phyloP scores from a whole-genome alignment of 1,284 basidiomycete species.

The Phylloboletellus chloephorus region DNA sequence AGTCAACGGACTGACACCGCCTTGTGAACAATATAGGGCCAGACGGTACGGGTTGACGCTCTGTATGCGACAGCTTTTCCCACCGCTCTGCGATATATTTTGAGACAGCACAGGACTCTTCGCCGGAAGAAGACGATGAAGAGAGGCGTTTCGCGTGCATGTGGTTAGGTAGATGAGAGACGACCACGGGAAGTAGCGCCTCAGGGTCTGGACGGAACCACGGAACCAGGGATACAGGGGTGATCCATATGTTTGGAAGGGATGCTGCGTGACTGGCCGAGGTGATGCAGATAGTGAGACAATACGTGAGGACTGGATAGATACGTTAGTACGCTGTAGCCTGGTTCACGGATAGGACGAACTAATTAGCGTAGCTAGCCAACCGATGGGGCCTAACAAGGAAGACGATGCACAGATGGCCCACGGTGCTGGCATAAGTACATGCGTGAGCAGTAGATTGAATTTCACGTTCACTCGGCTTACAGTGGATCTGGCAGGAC shows the following conservation, averaged over 20 bases:
- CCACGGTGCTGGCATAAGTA: constrained; percentile 32
- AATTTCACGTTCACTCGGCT: constrained; percentile 14
- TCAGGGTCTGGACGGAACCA: constrained; percentile 45
- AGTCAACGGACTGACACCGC: constrained; percentile 22
- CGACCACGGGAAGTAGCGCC: constrained; percentile 5
- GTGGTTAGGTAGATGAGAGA: constrained; percentile 5
- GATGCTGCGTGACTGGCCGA: constrained; percentile 39
- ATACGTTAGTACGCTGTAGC: constrained; percentile 10
- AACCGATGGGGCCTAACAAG: constrained; percentile 48
- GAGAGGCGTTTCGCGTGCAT: constrained; percentile 10
- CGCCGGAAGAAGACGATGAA: constrained; percentile 10
- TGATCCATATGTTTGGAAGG: constrained; percentile 47
- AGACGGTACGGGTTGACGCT: constrained; percentile 15
- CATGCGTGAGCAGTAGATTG: constrained; percentile 3
- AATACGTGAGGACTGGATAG: constrained; percentile 48
- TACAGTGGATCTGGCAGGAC: constrained; percentile 37
- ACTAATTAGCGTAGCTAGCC: constrained; percentile 52
- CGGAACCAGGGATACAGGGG: constrained; percentile 44
- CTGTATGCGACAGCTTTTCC: constrained; percentile 24
- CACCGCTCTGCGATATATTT: constrained; percentile 30
- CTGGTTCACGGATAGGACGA: constrained; percentile 22
- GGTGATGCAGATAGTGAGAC: constrained; percentile 45
- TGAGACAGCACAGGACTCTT: constrained; percentile 22
- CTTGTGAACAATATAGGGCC: constrained; percentile 16
- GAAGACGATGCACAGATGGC: constrained; percentile 50